Percentiles rank a stretch among this genome's conserved stretches.
Conservation (phyloP, 495 filamentous ascomycete species). For the Penicillium flavigenum region DNA sequence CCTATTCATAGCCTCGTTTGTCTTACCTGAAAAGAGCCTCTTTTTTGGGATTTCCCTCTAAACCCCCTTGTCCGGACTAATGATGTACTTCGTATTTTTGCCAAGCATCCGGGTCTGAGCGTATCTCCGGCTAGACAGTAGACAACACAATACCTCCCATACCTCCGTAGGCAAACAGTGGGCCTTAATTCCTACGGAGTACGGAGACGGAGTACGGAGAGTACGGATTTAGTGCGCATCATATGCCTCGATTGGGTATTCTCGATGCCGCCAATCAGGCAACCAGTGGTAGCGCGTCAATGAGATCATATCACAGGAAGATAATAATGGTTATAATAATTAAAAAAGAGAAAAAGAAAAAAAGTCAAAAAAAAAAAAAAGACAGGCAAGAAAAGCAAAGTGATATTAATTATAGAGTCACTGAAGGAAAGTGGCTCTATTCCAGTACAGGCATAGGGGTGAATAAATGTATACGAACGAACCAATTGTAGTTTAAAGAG, state of each 20-base stretch:
- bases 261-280: conserved; percentile 21
- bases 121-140: conserved; percentile 3
- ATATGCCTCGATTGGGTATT: conserved; percentile 11
- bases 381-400: not conserved
- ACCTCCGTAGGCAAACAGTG: not conserved
- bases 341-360: not conserved
- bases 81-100: not conserved
- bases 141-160: too few relatives aligned
- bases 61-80: not conserved
- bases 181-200: not conserved
- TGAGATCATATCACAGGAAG: not conserved
- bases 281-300: conserved; percentile 10
- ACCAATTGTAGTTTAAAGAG: conserved; percentile 15
- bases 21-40: conserved; percentile 14
- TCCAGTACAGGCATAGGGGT: conserved; percentile 20
- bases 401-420: conserved; percentile 1
- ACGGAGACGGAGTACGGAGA: too few relatives aligned
- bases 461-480: conserved; percentile 15
- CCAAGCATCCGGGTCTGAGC: not conserved
- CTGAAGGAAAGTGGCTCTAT: conserved; percentile 12
- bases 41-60: not conserved
- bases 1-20: conserved; percentile 10
- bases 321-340: conserved; percentile 10
- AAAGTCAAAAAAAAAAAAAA: not conserved
- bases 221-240: not conserved